A percentile compares a stretch with the other conserved stretches of the same genome.
Evolutionary conservation across 75 land plant genomes (phyloP).

Genomic region (Pseudotsuga menziesii): DNA sequence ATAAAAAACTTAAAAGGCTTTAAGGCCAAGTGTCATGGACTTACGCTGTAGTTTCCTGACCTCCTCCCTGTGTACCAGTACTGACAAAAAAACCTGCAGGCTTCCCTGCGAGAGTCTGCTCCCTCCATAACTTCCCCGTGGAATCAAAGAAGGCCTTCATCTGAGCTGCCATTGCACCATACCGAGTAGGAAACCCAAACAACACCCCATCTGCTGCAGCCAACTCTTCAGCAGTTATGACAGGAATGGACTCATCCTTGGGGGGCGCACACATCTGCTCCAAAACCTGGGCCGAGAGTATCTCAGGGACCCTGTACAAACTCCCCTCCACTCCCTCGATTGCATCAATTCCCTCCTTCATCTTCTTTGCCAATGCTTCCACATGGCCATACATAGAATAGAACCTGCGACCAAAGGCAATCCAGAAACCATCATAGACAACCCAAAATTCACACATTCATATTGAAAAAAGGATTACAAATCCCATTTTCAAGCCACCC

Average conservation of each 20-base stretch:
- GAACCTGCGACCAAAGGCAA: conserved; percentile 31
- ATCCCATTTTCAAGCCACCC: background rate
- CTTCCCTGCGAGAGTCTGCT: conserved; percentile 78
- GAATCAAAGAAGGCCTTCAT: conserved; percentile 93
- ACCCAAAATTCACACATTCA: background rate
- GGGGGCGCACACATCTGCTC: conserved; percentile 77
- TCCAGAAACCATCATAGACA: background rate
- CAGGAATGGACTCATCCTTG: conserved; percentile 56
- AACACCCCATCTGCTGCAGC: conserved; percentile 70
- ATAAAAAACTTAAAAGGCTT: too few relatives aligned
- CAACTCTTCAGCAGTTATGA: conserved; percentile 52
- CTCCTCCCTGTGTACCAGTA: conserved; percentile 93
- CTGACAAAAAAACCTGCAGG: conserved; percentile 92
- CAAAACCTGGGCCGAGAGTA: conserved; percentile 53
- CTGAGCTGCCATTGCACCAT: conserved; percentile 89
- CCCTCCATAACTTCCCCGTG: conserved; percentile 73
- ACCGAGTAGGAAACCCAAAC: conserved; percentile 92
- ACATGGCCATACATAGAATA: conserved; percentile 99
- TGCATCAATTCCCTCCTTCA: conserved; percentile 82
- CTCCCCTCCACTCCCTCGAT: conserved; percentile 77
- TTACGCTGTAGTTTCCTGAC: conserved; percentile 96
- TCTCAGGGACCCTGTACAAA: conserved; percentile 79
- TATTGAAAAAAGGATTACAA: background rate
- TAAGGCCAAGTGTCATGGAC: conserved; percentile 7
- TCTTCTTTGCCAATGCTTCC: conserved; percentile 69